Evolutionary conservation across 192 early-diverging fungal genomes (phyloP).

Genomic region (Entomortierella chlamydospora): DNA sequence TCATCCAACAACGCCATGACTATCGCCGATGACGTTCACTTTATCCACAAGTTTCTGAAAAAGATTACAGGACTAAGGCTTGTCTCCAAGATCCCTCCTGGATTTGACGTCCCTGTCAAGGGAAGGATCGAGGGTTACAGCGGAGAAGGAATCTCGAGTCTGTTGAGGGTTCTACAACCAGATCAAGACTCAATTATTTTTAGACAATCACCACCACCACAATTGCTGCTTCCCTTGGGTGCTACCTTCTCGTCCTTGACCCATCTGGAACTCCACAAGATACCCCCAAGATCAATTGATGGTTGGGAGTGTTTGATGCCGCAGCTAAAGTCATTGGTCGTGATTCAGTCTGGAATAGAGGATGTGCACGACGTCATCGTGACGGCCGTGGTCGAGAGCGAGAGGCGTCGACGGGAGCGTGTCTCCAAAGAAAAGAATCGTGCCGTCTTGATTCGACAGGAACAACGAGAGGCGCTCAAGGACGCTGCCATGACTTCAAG

Average conservation of each 20-base stretch:
- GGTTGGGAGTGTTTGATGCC: constrained; percentile 62
- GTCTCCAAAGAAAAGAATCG: constrained; percentile 34
- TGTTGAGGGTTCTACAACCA: constrained; percentile 14
- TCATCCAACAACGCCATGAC: constrained; percentile 16
- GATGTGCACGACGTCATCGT: constrained; percentile 60
- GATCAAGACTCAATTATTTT: constrained; percentile 2
- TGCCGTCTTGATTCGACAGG: constrained; percentile 42
- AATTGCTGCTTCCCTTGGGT: constrained; percentile 25
- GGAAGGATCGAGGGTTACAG: constrained; percentile 41
- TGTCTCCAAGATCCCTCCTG: constrained; percentile 42
- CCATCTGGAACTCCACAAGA: constrained; percentile 62
- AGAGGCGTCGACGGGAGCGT: constrained; percentile 44
- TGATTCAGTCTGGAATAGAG: constrained; percentile 58
- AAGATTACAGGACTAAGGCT: constrained; percentile 58
- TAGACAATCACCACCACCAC: neutral
- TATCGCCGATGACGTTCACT: constrained; percentile 60
- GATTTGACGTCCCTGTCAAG: constrained; percentile 24
- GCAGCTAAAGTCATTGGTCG: constrained; percentile 55
- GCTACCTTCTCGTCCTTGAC: constrained; percentile 56
- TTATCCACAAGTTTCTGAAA: constrained; percentile 61
- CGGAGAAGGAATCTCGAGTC: constrained; percentile 19
- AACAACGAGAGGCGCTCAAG: constrained; percentile 43
- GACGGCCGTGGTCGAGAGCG: constrained; percentile 45
- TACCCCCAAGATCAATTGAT: constrained; percentile 57
- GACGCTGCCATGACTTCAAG: constrained; percentile 14